Evolutionary conservation across 2,329 filamentous ascomycete genomes (phyloP).

Genomic region (Ophidiomyces ophidiicola): DNA sequence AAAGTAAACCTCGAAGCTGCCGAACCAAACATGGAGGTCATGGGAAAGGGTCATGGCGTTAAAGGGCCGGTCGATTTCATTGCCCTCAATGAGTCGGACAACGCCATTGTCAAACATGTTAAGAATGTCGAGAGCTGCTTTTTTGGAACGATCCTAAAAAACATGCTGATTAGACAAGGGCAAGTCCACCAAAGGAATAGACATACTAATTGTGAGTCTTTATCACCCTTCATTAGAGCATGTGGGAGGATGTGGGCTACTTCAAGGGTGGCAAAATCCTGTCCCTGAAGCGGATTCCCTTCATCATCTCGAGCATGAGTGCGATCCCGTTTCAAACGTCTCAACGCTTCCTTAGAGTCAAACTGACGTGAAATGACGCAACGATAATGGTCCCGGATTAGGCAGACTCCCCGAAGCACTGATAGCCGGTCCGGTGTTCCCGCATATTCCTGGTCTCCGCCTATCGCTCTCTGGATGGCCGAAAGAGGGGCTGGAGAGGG

Average conservation of each 20-base stretch:
- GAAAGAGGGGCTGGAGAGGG: slow-evolving; percentile 14
- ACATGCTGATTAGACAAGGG: neutral
- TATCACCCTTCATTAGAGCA: slow-evolving; percentile 12
- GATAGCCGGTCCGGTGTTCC: slow-evolving; percentile 14
- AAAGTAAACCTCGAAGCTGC: slow-evolving; percentile 14
- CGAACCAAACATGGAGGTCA: slow-evolving; percentile 23
- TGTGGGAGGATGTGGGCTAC: slow-evolving; percentile 18
- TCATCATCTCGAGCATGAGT: slow-evolving; percentile 15
- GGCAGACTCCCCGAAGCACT: slow-evolving; percentile 10
- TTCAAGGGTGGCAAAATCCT: slow-evolving; percentile 12
- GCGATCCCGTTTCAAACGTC: slow-evolving; percentile 11
- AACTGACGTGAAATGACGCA: slow-evolving; percentile 17
- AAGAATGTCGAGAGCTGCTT: slow-evolving; percentile 27
- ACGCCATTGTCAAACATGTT: slow-evolving; percentile 34
- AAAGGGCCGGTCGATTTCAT: slow-evolving; percentile 29
- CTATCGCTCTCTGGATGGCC: slow-evolving; percentile 9
- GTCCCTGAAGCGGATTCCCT: slow-evolving; percentile 11
- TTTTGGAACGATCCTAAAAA: slow-evolving; percentile 19
- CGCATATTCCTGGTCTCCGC: neutral
- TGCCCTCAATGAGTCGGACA: slow-evolving; percentile 28
- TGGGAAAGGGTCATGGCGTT: slow-evolving; percentile 30
- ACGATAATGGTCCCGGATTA: slow-evolving; percentile 15
- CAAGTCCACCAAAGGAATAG: neutral
- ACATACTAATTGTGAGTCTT: slow-evolving; percentile 13
- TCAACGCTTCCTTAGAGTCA: slow-evolving; percentile 13